Conservation (phyloP, 768 basidiomycete species). For the Hemileccinum rubropunctum region DNA sequence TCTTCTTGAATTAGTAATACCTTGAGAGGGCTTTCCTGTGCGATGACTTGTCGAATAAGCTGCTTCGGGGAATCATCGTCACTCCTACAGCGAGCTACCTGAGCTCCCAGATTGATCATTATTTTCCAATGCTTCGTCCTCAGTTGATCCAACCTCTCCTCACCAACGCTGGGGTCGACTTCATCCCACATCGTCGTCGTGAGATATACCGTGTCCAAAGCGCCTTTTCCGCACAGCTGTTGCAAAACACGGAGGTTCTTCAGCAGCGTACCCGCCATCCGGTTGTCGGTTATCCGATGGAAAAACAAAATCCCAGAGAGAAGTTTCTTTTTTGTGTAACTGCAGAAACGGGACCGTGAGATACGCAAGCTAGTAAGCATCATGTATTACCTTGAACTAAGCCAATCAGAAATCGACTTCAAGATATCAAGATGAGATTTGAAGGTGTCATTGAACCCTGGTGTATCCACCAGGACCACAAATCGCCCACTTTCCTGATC, state of each 20-base stretch:
- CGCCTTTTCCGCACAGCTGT: conserved; percentile 23
- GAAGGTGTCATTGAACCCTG: conserved; percentile 20
- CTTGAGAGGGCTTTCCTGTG: too few relatives aligned
- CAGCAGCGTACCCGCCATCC: conserved; percentile 32
- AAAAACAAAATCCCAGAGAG: conserved; percentile 39
- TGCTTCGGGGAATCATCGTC: too few relatives aligned
- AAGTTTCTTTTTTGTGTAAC: conserved; percentile 6
- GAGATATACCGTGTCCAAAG: conserved; percentile 23
- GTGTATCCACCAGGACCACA: conserved; percentile 24
- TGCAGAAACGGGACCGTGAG: background rate
- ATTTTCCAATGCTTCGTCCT: too few relatives aligned
- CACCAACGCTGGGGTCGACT: too few relatives aligned
- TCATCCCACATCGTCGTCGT: too few relatives aligned
- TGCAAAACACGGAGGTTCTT: conserved; percentile 35
- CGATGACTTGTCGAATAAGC: too few relatives aligned
- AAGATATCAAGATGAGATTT: conserved; percentile 12
- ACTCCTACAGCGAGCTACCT: too few relatives aligned
- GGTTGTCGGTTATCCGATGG: conserved; percentile 39
- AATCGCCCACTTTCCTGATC: background rate
- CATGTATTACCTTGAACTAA: background rate
- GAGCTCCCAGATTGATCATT: too few relatives aligned
- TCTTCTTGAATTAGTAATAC: too few relatives aligned
- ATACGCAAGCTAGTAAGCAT: background rate
- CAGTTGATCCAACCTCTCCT: too few relatives aligned
- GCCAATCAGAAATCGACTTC: background rate